Conservation (phyloP, 805 yeast genomes). For the Maudiozyma bulderi region DNA sequence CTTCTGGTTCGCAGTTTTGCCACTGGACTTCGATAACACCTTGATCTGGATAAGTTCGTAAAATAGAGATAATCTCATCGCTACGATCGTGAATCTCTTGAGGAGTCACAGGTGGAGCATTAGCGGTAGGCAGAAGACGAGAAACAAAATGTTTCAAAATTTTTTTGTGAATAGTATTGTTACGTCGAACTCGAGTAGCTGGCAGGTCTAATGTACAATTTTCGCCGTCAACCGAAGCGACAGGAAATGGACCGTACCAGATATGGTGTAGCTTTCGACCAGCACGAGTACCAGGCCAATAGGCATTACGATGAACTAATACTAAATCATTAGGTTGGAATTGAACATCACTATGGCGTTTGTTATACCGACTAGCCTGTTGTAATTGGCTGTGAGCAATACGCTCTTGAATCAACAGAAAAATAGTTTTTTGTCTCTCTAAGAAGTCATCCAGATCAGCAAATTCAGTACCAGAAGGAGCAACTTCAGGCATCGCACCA, state of each 20-base stretch:
- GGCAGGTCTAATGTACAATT: neutral
- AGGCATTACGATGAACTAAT: neutral
- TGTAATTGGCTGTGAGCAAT: too few relatives aligned
- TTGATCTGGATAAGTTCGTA: neutral
- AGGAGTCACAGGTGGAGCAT: neutral
- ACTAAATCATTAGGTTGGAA: too few relatives aligned
- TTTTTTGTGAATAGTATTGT: neutral
- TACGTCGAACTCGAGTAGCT: neutral
- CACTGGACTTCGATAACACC: neutral
- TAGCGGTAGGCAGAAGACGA: neutral
- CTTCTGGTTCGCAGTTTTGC: neutral
- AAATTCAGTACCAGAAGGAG: too few relatives aligned
- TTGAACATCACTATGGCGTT: too few relatives aligned
- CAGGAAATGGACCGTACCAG: neutral
- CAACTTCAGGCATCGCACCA: too few relatives aligned
- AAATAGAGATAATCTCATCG: neutral
- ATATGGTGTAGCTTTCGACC: neutral
- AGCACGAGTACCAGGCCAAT: neutral
- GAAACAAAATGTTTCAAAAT: neutral
- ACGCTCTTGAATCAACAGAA: too few relatives aligned
- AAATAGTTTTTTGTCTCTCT: too few relatives aligned
- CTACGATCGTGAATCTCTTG: neutral
- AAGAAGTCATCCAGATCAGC: too few relatives aligned
- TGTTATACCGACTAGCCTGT: too few relatives aligned
- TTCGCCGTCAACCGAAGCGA: neutral